Conservation (phyloP, 225 moss, liverwort and hornwort species). For the Sphagnum contortum region DNA sequence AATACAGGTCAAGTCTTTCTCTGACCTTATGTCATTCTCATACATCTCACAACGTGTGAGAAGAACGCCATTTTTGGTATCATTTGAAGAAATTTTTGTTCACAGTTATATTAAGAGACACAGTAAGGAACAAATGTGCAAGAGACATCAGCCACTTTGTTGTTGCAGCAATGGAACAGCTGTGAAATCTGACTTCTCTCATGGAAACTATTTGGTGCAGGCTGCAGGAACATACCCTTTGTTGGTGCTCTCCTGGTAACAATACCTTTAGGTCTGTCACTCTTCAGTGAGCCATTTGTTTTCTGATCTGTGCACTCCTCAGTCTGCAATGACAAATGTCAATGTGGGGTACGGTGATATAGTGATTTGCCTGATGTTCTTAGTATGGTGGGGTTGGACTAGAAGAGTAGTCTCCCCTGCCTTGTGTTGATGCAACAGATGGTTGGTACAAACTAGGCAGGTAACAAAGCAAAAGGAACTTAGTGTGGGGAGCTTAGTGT, state of each 20-base stretch:
- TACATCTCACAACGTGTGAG: constrained; percentile 3
- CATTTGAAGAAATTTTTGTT: neutral
- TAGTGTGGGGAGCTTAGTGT: too few relatives aligned
- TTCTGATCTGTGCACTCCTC: too few relatives aligned
- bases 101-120: neutral
- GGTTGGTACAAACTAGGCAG: too few relatives aligned
- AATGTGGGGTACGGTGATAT: too few relatives aligned
- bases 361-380: too few relatives aligned
- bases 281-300: neutral
- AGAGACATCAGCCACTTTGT: neutral
- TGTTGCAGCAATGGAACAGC: too few relatives aligned
- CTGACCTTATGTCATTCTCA: neutral
- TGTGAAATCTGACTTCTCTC: neutral
- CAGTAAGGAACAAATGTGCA: neutral
- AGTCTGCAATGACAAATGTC: too few relatives aligned
- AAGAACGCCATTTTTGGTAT: neutral
- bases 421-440: too few relatives aligned
- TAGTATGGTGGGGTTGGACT: too few relatives aligned
- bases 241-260: constrained; percentile 7
- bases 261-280: constrained; percentile 11
- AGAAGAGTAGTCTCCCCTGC: too few relatives aligned
- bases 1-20: constrained; percentile 25
- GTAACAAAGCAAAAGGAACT: too few relatives aligned
- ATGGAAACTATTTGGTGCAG: constrained; percentile 12
- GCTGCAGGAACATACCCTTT: constrained; percentile 15